These are phyloP conservation scores for Zoysia matrella DNA, from an alignment of 202 grass and related monocot genomes.

Conservation along the genomic window DNA sequence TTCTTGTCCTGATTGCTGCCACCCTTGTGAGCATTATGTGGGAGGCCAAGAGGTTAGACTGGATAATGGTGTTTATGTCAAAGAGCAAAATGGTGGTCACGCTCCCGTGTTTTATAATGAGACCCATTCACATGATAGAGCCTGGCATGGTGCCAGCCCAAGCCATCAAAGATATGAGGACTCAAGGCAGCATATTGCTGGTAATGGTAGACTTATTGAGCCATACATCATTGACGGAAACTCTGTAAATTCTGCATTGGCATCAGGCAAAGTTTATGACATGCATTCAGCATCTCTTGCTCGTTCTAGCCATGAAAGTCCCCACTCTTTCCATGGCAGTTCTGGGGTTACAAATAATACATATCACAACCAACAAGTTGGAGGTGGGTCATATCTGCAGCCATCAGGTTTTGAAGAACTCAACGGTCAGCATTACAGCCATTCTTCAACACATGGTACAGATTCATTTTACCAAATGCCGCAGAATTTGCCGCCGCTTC, in stretches of 20 bases:
- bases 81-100: conserved; percentile 32
- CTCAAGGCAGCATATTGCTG: conserved; percentile 53
- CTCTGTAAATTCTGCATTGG: background rate
- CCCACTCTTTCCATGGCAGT: conserved; percentile 54
- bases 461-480: conserved; percentile 69
- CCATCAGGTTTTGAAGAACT: conserved; percentile 60
- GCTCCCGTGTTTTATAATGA: conserved; percentile 24
- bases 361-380: conserved; percentile 72
- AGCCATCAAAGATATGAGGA: conserved; percentile 67
- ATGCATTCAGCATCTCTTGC: conserved; percentile 34
- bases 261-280: too few species aligned
- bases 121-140: background rate
- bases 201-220: conserved; percentile 63
- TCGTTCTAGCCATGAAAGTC: conserved; percentile 60
- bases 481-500: conserved; percentile 19
- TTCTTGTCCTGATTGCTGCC: conserved; percentile 50
- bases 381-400: conserved; percentile 45
- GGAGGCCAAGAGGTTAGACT: conserved; percentile 65
- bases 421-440: conserved; percentile 53
- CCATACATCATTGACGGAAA: conserved; percentile 56
- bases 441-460: conserved; percentile 68
- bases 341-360: conserved; percentile 57
- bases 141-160: conserved; percentile 55
- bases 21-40: conserved; percentile 57
- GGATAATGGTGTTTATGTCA: conserved; percentile 60